Evolutionary conservation across 2,329 filamentous ascomycete genomes (phyloP).

Genomic region (Trichoderma atroviride): DNA sequence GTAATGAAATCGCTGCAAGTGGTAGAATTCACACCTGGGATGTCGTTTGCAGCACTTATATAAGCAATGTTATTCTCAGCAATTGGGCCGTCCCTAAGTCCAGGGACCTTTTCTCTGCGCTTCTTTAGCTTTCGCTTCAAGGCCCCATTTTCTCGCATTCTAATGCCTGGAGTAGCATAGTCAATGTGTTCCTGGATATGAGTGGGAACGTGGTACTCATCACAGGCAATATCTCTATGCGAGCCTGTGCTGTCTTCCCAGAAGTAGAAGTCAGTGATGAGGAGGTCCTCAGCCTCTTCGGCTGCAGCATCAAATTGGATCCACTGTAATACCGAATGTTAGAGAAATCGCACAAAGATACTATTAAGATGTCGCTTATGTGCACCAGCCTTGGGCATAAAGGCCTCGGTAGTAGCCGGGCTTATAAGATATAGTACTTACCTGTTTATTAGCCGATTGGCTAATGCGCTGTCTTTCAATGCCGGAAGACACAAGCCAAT

Average conservation of each 20-base stretch:
- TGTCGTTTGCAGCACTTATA: not conserved
- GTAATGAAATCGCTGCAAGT: conserved; percentile 8
- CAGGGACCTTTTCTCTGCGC: not conserved
- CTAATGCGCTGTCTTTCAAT: conserved; percentile 50
- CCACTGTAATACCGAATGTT: conserved; percentile 41
- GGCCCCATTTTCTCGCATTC: not conserved
- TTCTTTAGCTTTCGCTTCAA: conserved; percentile 5
- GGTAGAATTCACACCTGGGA: not conserved
- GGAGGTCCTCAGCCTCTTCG: conserved; percentile 49
- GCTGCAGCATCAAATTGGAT: conserved; percentile 27
- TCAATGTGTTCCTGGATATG: conserved; percentile 1
- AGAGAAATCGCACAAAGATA: not conserved
- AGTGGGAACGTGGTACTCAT: conserved; percentile 9
- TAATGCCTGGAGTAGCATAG: conserved; percentile 6
- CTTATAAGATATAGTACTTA: not conserved
- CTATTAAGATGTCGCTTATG: not conserved
- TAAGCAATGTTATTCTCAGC: conserved; percentile 1
- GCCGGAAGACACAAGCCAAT: conserved; percentile 56
- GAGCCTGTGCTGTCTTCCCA: conserved; percentile 46
- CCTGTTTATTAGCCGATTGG: conserved; percentile 49
- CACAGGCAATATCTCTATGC: conserved; percentile 40
- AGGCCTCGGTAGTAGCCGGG: not conserved
- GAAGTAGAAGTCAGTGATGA: conserved; percentile 55
- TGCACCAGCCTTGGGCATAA: not conserved
- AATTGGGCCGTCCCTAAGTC: not conserved